Conservation (phyloP, 306 rosid genomes). For the Prosopis cineraria region DNA sequence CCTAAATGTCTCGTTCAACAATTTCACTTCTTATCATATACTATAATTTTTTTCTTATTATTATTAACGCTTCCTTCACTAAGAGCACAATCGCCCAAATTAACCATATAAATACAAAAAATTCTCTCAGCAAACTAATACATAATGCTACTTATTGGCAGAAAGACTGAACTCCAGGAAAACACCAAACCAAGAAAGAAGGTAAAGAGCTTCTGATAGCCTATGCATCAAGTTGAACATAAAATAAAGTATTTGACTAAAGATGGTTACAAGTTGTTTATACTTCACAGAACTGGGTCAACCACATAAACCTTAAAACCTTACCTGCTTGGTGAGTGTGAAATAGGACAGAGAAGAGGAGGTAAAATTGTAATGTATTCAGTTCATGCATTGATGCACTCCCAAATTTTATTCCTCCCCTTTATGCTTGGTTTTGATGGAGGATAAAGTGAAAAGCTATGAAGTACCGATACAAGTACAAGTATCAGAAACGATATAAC, state of each 20-base stretch:
- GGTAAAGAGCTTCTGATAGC: not conserved
- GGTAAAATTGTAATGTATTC: not conserved
- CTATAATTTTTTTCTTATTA: not conserved
- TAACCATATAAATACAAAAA: not conserved
- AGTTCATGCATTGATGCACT: not conserved
- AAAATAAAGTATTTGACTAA: not conserved
- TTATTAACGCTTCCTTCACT: no score
- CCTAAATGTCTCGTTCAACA: no score
- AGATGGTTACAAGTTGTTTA: not conserved
- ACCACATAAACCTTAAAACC: not conserved
- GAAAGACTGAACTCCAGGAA: not conserved
- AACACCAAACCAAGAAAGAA: not conserved
- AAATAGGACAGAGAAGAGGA: not conserved
- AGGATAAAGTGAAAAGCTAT: no score
- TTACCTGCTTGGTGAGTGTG: not conserved
- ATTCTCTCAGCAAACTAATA: not conserved
- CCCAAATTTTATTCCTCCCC: not conserved
- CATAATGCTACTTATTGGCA: not conserved
- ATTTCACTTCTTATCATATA: no score
- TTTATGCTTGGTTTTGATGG: no score
- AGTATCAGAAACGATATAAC: no score
- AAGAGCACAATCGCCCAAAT: not conserved
- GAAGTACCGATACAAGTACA: no score
- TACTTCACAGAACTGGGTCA: not conserved
- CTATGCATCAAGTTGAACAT: not conserved